These are phyloP conservation scores for Chytriomyces sp. DNA, from an alignment of 192 early-diverging fungal species.

Conservation along the genomic window DNA sequence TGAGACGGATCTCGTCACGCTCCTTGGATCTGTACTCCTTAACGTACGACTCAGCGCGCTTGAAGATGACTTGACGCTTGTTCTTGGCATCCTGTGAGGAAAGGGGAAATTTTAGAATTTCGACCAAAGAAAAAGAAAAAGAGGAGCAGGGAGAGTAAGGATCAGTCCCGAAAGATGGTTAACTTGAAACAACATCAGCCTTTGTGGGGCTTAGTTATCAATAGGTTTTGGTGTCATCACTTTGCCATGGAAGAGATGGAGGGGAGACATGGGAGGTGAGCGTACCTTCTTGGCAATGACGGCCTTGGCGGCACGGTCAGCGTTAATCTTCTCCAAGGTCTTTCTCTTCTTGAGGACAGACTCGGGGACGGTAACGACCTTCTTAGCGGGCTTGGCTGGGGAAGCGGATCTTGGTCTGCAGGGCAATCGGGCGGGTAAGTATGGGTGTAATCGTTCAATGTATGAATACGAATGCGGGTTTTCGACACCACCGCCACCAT, in stretches of 20 bases:
- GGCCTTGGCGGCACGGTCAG: conserved; percentile 58
- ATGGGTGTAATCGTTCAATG: not conserved
- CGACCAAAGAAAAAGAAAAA: conserved; percentile 6
- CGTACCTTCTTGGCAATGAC: conserved; percentile 55
- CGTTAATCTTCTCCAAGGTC: conserved; percentile 62
- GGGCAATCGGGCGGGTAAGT: not conserved
- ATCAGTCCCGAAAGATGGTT: conserved; percentile 77
- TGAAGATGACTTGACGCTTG: conserved; percentile 97
- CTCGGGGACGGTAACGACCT: conserved; percentile 59
- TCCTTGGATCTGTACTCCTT: conserved; percentile 94
- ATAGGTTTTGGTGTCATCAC: conserved; percentile 43
- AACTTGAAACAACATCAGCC: conserved; percentile 56
- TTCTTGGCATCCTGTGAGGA: conserved; percentile 48
- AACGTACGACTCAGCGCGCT: conserved; percentile 98
- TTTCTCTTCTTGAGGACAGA: conserved; percentile 72
- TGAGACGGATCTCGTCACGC: conserved; percentile 87
- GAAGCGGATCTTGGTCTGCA: not conserved
- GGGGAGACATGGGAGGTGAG: not conserved
- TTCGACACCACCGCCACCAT: not conserved
- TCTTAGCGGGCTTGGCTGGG: conserved; percentile 30
- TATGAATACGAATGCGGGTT: not conserved
- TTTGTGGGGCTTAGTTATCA: conserved; percentile 41
- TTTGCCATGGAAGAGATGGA: not conserved
- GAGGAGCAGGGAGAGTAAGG: conserved; percentile 2
- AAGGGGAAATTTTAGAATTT: conserved; percentile 15